Base-by-base conservation (phyloP, 805 yeast genomes). In the Candida methanosorbosa region DNA sequence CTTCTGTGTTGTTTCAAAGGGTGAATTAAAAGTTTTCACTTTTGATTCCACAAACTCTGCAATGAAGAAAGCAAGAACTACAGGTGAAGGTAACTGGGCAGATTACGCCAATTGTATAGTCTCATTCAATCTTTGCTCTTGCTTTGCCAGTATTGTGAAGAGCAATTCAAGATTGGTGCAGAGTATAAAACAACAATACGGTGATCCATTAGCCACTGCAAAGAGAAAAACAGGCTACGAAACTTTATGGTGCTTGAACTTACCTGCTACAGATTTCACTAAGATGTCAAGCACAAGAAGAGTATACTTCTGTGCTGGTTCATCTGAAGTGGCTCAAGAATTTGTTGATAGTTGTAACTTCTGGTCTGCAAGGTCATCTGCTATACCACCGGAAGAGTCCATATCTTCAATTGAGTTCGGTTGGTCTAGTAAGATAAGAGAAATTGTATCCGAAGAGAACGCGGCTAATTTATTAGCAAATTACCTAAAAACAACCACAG, bases 341-440 rank as follows among this genome's bases (percentile, higher is more conserved):
- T 84, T 73, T 55, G 75, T 82, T 14, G 72, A 79, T 44, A 75
- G 90, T 5, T 78, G 92, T 57, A 87, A 86, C 55, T 87, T 83
- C 53, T 87, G 96, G 95, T 84, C 94, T 2, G 83, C 90, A 2
- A 71, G 92, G 43, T 70, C 82, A 25, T 80, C 94, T 6, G 80
- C 87, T 13, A 78, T 84, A 16, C 95, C 95, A 3, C 67, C 77
- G 0, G 82, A 78, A 47, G 80, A 76, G 36, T 76, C 81, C 41
- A 66, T 83, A 22, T 76, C 86, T 2, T 78, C 90, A 5, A 70
- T 78, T 38, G 94, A 87, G 52, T 86, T 75, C 51, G 95, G 95
- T 2, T 86, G 95, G 95, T 65, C 67, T 19, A 51, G 38, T n/a
- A 43, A 41, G 17, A 15, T 52, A 22, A 15, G 46, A 9, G 21